Evolutionary conservation across 75 land plant species (phyloP).

Genomic region (Pseudotsuga menziesii): DNA sequence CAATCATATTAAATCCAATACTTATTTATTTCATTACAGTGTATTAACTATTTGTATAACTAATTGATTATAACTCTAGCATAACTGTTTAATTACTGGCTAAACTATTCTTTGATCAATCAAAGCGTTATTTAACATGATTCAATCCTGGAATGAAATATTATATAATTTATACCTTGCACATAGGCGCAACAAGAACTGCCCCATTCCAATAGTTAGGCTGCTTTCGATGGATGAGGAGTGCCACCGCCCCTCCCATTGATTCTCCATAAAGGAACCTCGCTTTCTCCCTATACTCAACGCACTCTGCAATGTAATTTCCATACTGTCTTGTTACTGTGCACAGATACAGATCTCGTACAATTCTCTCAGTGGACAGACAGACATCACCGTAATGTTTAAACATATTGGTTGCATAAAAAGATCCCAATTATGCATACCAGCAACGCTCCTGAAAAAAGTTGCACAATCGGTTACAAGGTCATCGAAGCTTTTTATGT

Average conservation of each 20-base stretch:
- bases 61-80: no score
- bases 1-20: no score
- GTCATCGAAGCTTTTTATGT: conserved; percentile 31
- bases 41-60: no score
- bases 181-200: conserved; percentile 83
- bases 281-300: conserved; percentile 53
- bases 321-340: background rate
- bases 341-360: background rate
- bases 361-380: no score
- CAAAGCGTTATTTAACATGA: no score
- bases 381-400: no score
- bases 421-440: conserved; percentile 9
- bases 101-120: no score
- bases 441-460: conserved; percentile 38
- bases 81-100: no score
- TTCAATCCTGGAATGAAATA: background rate
- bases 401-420: background rate
- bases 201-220: conserved; percentile 79
- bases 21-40: no score
- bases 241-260: conserved; percentile 85
- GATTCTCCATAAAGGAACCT: conserved; percentile 84
- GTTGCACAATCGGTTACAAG: conserved; percentile 50
- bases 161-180: conserved; percentile 49
- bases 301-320: conserved; percentile 30
- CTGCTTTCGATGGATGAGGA: conserved; percentile 48